A percentile compares a stretch with the other conserved stretches of the same genome.
phyloP scores from a whole-genome alignment of 2,329 filamentous ascomycete species.

The Colletotrichum godetiae region DNA sequence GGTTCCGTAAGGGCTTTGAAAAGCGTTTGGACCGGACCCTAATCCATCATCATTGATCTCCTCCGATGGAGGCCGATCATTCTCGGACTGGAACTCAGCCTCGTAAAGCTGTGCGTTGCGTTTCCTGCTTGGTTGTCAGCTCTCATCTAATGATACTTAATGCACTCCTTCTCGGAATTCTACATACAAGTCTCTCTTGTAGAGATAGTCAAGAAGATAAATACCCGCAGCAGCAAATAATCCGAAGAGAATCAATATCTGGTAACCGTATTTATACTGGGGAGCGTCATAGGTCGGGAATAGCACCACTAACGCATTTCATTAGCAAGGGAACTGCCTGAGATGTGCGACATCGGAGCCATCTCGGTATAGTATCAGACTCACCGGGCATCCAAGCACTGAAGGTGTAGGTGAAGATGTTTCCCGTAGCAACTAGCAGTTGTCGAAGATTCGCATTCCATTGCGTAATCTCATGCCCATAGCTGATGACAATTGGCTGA shows the following conservation, averaged over 20 bases:
- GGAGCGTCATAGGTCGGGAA: neutral
- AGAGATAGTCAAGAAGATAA: neutral
- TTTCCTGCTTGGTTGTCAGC: neutral
- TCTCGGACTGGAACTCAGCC: neutral
- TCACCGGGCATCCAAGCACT: neutral
- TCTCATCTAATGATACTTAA: neutral
- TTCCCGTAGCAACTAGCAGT: neutral
- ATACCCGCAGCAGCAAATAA: neutral
- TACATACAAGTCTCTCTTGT: neutral
- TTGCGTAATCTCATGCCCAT: slow-evolving; percentile 19
- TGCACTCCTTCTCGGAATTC: neutral
- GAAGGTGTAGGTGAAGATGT: neutral
- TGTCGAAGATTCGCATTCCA: slow-evolving; percentile 11
- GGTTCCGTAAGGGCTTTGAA: neutral
- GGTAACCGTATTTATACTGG: neutral
- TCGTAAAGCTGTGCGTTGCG: neutral
- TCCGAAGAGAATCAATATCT: neutral
- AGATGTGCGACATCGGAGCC: neutral
- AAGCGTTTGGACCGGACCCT: neutral
- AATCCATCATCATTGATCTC: neutral
- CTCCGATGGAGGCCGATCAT: neutral
- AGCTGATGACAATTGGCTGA: slow-evolving; percentile 14
- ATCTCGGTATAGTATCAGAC: neutral
- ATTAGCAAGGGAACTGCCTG: neutral
- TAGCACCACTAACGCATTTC: neutral